Conservation (phyloP, 169 alveolate species). For the Plasmodium inui region DNA sequence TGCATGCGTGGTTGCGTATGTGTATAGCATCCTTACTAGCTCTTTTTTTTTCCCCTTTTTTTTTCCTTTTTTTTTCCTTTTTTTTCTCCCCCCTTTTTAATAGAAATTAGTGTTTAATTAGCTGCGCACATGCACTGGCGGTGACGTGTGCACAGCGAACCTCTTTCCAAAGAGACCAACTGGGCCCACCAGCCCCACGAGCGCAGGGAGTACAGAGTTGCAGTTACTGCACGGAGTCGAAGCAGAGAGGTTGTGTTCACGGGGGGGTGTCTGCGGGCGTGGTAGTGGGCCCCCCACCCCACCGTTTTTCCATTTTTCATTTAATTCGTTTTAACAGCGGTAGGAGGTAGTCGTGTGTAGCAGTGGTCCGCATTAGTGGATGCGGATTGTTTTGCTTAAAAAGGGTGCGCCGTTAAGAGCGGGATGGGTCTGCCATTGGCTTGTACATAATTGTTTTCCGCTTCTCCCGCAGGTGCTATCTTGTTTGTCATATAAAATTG, state of each 20-base stretch:
- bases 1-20: background rate
- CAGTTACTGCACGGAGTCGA: background rate
- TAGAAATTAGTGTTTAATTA: constrained; percentile 11
- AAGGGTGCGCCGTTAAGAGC: background rate
- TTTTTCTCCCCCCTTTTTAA: background rate
- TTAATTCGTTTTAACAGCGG: background rate
- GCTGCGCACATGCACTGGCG: background rate
- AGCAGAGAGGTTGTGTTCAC: no score
- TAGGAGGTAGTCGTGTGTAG: background rate
- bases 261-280: background rate
- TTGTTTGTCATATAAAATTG: constrained; percentile 26
- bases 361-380: background rate
- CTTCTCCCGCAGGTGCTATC: background rate
- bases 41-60: background rate
- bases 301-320: background rate
- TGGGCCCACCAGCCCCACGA: background rate
- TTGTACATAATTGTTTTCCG: background rate
- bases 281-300: background rate
- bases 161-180: background rate
- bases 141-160: background rate
- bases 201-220: background rate
- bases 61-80: background rate
- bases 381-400: background rate
- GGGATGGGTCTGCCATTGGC: background rate
- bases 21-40: background rate